phyloP scores from a whole-genome alignment of 2,329 filamentous ascomycete genomes.

The Camillea tinctor region DNA sequence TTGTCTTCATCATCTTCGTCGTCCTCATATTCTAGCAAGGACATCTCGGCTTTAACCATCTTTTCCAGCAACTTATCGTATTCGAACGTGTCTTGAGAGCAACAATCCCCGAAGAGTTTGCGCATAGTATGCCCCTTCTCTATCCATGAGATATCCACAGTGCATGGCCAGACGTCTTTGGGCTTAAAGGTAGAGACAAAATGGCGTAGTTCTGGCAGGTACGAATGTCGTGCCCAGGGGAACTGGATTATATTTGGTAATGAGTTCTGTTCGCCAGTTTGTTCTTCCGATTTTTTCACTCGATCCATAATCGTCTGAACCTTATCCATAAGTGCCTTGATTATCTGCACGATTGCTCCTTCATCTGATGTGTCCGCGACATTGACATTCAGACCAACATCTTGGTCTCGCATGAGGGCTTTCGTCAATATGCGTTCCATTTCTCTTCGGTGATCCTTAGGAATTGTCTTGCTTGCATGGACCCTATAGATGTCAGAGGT shows the following conservation, averaged over 20 bases:
- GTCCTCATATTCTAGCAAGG: not conserved
- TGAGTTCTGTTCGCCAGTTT: not conserved
- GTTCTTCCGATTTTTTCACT: constrained; percentile 7
- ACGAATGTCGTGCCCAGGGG: constrained; percentile 88
- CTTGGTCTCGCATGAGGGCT: constrained; percentile 29
- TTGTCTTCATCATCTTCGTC: constrained; percentile 14
- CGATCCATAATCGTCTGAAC: constrained; percentile 12
- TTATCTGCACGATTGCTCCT: constrained; percentile 4
- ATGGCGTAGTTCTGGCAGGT: constrained; percentile 73
- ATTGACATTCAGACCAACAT: constrained; percentile 35
- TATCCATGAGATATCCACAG: constrained; percentile 65
- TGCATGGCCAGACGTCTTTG: constrained; percentile 80
- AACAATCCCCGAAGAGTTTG: constrained; percentile 70
- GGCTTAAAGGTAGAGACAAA: constrained; percentile 69
- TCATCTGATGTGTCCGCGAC: constrained; percentile 27
- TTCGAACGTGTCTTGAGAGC: constrained; percentile 57
- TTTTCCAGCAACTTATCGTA: constrained; percentile 63
- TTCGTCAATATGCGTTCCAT: constrained; percentile 19
- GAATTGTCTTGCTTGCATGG: not conserved
- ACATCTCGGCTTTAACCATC: constrained; percentile 1
- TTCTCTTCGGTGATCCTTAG: constrained; percentile 8
- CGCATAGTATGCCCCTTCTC: constrained; percentile 60
- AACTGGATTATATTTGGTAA: constrained; percentile 57
- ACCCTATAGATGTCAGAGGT: constrained; percentile 9
- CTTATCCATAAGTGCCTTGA: constrained; percentile 17